Evolutionary conservation across 805 yeast species (phyloP).

Genomic region (Priceomyces fermenticarens): DNA sequence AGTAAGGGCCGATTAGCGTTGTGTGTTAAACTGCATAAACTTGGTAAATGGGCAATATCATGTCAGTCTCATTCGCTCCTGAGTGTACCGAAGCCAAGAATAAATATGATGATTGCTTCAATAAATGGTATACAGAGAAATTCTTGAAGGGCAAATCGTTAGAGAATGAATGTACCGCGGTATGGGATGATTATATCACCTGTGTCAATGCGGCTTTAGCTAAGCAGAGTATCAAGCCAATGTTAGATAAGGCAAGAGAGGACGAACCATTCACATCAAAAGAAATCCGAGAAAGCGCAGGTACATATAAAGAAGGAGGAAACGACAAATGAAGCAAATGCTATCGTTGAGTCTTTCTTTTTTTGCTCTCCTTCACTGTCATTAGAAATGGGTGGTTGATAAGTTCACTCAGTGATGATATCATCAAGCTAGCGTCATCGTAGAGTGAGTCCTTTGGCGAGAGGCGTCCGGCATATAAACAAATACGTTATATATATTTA

Average conservation of each 20-base stretch:
- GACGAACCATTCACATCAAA: conserved; percentile 72
- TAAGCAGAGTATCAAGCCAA: conserved; percentile 73
- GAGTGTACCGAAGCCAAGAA: conserved; percentile 88
- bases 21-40: too few relatives aligned
- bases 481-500: neutral
- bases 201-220: conserved; percentile 75
- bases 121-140: conserved; percentile 91
- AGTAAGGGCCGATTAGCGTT: too few relatives aligned
- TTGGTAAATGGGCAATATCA: conserved; percentile 37
- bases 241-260: conserved; percentile 82
- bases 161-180: conserved; percentile 84
- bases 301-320: conserved; percentile 1
- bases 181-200: conserved; percentile 85
- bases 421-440: too few relatives aligned
- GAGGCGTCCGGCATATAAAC: conserved; percentile 1
- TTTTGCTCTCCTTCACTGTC: too few relatives aligned
- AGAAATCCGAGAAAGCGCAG: conserved; percentile 25
- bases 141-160: conserved; percentile 53
- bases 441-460: too few relatives aligned
- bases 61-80: conserved; percentile 85
- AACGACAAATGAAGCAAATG: too few relatives aligned
- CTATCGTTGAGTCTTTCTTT: too few relatives aligned
- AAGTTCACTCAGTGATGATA: too few relatives aligned
- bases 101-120: conserved; percentile 89
- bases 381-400: too few relatives aligned